These are phyloP conservation scores for Eucalyptus cloeziana DNA, from an alignment of 345 rosid species.

Conservation along the genomic window DNA sequence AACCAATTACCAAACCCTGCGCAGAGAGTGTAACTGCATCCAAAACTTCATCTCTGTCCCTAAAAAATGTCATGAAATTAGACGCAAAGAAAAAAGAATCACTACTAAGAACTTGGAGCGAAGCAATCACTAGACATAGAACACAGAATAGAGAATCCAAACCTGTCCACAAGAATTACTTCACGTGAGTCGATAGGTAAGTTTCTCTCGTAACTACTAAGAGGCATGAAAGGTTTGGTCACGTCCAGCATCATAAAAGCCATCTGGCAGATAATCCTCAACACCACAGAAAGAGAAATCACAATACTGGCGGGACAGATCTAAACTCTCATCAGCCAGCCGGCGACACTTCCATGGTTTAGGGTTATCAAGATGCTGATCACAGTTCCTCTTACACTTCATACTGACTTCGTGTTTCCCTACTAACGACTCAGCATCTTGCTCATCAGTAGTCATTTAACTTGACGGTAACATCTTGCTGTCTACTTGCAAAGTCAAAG, in stretches of 20 bases:
- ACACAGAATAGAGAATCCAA: not conserved
- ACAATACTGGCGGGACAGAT: constrained; percentile 50
- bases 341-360: constrained; percentile 67
- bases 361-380: constrained; percentile 68
- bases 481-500: constrained; percentile 12
- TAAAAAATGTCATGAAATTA: not conserved
- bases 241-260: constrained; percentile 97
- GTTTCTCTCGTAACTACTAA: constrained; percentile 41
- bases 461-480: constrained; percentile 14
- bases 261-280: constrained; percentile 74
- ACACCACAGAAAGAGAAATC: constrained; percentile 57
- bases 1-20: constrained; percentile 41
- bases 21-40: constrained; percentile 76
- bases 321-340: constrained; percentile 29
- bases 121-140: not conserved
- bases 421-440: constrained; percentile 33
- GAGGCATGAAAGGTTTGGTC: constrained; percentile 74
- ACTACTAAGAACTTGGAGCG: not conserved
- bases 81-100: not conserved
- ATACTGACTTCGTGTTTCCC: constrained; percentile 16
- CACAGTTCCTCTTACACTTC: constrained; percentile 64
- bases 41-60: constrained; percentile 77
- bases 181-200: constrained; percentile 73
- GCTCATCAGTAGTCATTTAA: constrained; percentile 19
- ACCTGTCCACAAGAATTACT: constrained; percentile 97